These are phyloP conservation scores for Termitomyces sp. DNA, from an alignment of 768 basidiomycete species.

Conservation along the genomic window DNA sequence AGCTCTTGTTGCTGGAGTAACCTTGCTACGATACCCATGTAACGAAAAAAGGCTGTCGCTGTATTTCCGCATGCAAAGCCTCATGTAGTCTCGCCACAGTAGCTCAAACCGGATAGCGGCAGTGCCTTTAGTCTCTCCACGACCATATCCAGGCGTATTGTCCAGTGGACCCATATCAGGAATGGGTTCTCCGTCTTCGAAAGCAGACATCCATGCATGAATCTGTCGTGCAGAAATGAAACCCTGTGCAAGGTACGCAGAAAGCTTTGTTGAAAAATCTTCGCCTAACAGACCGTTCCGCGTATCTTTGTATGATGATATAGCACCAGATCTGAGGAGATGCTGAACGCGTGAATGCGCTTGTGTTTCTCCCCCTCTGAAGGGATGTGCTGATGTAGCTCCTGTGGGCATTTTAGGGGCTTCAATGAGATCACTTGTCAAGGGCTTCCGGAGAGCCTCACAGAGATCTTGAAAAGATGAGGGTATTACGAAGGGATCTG, in stretches of 20 bases:
- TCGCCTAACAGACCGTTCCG: background rate
- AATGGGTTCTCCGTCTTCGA: background rate
- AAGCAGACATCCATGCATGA: background rate
- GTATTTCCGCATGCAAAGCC: background rate
- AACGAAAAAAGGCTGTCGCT: background rate
- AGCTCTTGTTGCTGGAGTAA: background rate
- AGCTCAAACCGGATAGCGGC: conserved; percentile 1
- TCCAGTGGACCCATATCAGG: background rate
- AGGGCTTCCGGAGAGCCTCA: background rate
- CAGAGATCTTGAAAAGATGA: background rate
- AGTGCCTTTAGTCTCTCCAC: background rate
- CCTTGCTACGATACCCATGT: background rate
- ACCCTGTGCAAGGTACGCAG: background rate
- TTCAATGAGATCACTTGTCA: background rate
- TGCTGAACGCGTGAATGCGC: background rate
- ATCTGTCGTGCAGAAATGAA: background rate
- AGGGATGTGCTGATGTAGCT: background rate
- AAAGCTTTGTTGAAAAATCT: background rate
- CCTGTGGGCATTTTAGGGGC: background rate
- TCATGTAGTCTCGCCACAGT: background rate
- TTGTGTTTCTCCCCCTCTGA: background rate
- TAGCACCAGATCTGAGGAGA: background rate
- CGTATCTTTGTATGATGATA: background rate
- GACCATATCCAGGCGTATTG: background rate
- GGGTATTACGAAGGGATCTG: background rate